Evolutionary conservation across 371 early-diverging fungal genomes (phyloP).

Genomic region (Aphelidium insulamus): DNA sequence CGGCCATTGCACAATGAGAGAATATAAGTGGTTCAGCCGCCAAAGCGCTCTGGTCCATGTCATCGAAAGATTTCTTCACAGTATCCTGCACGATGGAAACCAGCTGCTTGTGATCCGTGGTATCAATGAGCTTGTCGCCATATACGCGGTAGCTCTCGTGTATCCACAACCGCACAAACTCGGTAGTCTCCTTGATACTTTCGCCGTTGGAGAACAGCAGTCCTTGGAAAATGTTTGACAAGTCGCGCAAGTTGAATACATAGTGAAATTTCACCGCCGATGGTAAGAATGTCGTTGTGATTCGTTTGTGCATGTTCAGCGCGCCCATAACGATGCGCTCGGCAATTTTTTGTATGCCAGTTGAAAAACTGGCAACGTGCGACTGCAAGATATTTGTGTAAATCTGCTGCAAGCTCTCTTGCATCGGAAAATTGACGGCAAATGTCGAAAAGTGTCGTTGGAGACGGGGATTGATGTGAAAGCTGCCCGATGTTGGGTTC

Average conservation of each 20-base stretch:
- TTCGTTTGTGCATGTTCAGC: constrained; percentile 25
- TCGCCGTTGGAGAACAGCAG: constrained; percentile 25
- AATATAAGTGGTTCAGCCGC: constrained; percentile 28
- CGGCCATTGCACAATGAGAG: constrained; percentile 24
- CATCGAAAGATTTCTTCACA: constrained; percentile 27
- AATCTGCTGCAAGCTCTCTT: constrained; percentile 23
- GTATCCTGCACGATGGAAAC: constrained; percentile 20
- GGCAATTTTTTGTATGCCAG: constrained; percentile 13
- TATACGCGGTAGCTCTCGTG: constrained; percentile 29
- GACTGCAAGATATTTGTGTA: constrained; percentile 21
- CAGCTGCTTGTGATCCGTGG: constrained; percentile 14
- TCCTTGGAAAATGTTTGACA: constrained; percentile 33
- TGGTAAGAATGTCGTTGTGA: constrained; percentile 21
- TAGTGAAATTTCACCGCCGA: constrained; percentile 38
- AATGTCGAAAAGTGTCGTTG: constrained; percentile 32
- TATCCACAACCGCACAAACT: constrained; percentile 20
- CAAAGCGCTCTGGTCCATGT: constrained; percentile 21
- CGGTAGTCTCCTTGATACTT: constrained; percentile 21
- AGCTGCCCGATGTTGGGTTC: constrained; percentile 39
- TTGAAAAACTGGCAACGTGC: constrained; percentile 21
- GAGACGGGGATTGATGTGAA: constrained; percentile 26
- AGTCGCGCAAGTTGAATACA: constrained; percentile 30
- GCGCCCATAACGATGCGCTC: constrained; percentile 23
- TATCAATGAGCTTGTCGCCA: constrained; percentile 29
- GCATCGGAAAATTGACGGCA: constrained; percentile 29